phyloP scores from a whole-genome alignment of 768 basidiomycete genomes.

The Trametes sanguinea region DNA sequence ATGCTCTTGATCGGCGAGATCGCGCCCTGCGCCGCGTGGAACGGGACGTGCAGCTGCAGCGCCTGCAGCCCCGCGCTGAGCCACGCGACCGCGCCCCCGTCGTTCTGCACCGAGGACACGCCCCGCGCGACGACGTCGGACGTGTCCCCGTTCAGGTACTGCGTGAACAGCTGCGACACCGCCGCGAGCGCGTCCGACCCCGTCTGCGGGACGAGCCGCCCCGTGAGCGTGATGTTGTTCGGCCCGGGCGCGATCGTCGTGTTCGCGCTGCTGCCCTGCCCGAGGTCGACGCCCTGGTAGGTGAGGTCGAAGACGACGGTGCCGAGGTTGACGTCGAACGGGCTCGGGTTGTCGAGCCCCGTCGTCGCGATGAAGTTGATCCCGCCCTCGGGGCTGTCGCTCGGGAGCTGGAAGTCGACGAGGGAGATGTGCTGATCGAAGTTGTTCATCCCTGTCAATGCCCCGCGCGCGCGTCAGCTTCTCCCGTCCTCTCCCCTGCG shows the following conservation, averaged over 20 bases:
- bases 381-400: slow-evolving; percentile 66
- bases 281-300: slow-evolving; percentile 59
- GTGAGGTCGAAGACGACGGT: slow-evolving; percentile 63
- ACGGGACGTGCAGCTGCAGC: slow-evolving; percentile 63
- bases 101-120: slow-evolving; percentile 55
- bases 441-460: slow-evolving; percentile 45
- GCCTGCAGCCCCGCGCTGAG: slow-evolving; percentile 60
- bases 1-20: slow-evolving; percentile 70
- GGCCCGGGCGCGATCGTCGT: slow-evolving; percentile 51
- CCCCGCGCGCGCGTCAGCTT: slow-evolving; percentile 39
- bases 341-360: slow-evolving; percentile 58
- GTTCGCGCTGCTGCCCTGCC: slow-evolving; percentile 53
- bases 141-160: slow-evolving; percentile 64
- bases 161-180: slow-evolving; percentile 68
- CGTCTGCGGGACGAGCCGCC: slow-evolving; percentile 57
- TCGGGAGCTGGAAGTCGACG: slow-evolving; percentile 62
- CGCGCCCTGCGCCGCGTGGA: slow-evolving; percentile 44
- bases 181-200: slow-evolving; percentile 44
- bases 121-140: slow-evolving; percentile 64
- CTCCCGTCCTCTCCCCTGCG: not conserved
- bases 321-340: slow-evolving; percentile 70
- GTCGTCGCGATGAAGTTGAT: slow-evolving; percentile 66
- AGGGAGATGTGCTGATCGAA: slow-evolving; percentile 60
- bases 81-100: slow-evolving; percentile 64
- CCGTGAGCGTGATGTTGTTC: slow-evolving; percentile 61